Evolutionary conservation across 108 stramenopile genomes (phyloP).

Genomic region (Aureococcus anophagefferens): DNA sequence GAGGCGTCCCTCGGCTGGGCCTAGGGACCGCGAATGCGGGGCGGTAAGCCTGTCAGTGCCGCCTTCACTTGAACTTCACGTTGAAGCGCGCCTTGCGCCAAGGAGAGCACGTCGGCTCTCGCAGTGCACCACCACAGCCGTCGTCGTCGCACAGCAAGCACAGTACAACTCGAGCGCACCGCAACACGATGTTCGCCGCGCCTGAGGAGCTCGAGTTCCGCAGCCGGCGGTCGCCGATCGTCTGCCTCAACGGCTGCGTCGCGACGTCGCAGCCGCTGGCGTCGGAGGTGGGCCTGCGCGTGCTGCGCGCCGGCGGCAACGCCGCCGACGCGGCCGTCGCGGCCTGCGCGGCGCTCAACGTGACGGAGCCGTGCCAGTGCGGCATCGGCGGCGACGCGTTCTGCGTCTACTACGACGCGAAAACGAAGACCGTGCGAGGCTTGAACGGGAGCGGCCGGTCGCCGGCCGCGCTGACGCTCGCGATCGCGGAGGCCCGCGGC

Average conservation of each 20-base stretch:
- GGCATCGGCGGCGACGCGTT: conserved; percentile 50
- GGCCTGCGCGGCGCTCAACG: conserved; percentile 43
- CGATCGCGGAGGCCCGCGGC: conserved; percentile 29
- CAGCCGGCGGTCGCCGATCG: conserved; percentile 27
- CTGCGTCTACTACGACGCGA: conserved; percentile 70
- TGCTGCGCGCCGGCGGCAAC: conserved; percentile 37
- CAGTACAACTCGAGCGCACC: no score
- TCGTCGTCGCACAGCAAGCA: no score
- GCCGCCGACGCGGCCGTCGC: conserved; percentile 52
- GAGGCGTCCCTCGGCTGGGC: conserved; percentile 72
- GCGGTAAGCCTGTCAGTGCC: no score
- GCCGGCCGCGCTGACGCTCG: conserved; percentile 54
- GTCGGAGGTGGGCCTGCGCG: conserved; percentile 20
- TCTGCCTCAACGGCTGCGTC: conserved; percentile 26
- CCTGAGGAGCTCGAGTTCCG: background rate
- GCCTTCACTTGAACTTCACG: no score
- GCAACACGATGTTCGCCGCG: no score
- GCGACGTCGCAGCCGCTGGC: conserved; percentile 39
- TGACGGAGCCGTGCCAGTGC: conserved; percentile 20
- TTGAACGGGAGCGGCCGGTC: conserved; percentile 77
- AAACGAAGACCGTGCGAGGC: conserved; percentile 45
- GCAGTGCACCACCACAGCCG: no score
- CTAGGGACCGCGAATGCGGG: conserved; percentile 16
- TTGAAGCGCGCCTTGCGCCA: no score
- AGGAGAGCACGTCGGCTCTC: no score